A percentile compares a stretch with the other conserved stretches of the same genome.
These are phyloP conservation scores for Mycosarcoma mackinlayi DNA, from an alignment of 1,284 basidiomycete species.

Conservation along the genomic window DNA sequence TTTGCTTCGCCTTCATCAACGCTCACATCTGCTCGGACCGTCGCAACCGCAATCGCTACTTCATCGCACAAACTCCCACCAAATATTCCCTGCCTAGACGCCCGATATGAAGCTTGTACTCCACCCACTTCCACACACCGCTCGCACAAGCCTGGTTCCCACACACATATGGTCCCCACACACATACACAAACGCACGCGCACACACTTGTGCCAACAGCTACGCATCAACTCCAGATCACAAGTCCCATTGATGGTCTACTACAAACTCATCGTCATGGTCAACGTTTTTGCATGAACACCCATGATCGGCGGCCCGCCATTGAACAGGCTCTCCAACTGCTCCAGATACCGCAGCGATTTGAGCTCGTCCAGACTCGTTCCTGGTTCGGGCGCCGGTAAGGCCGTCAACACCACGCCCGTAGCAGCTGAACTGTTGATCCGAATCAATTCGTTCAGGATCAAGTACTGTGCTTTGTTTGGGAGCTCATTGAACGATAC, in stretches of 20 bases:
- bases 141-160: too few relatives aligned
- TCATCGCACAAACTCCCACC: too few relatives aligned
- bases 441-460: slow-evolving; percentile 66
- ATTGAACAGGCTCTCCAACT: slow-evolving; percentile 62
- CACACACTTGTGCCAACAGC: background rate
- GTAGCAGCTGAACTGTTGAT: slow-evolving; percentile 57
- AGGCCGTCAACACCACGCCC: slow-evolving; percentile 63
- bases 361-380: slow-evolving; percentile 54
- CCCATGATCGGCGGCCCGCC: slow-evolving; percentile 64
- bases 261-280: slow-evolving; percentile 62
- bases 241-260: too few relatives aligned
- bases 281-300: slow-evolving; percentile 65
- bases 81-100: too few relatives aligned
- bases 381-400: slow-evolving; percentile 65
- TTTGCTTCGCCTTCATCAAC: too few relatives aligned
- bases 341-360: slow-evolving; percentile 58
- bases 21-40: too few relatives aligned
- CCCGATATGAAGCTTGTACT: too few relatives aligned
- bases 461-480: slow-evolving; percentile 67
- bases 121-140: background rate
- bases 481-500: slow-evolving; percentile 66
- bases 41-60: too few relatives aligned
- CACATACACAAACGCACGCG: background rate
- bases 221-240: too few relatives aligned
- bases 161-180: background rate